Evolutionary conservation across 2,329 filamentous ascomycete species (phyloP), one percentile per base, ranked within the genome.

Genomic region (Fusarium sp.): DNA sequence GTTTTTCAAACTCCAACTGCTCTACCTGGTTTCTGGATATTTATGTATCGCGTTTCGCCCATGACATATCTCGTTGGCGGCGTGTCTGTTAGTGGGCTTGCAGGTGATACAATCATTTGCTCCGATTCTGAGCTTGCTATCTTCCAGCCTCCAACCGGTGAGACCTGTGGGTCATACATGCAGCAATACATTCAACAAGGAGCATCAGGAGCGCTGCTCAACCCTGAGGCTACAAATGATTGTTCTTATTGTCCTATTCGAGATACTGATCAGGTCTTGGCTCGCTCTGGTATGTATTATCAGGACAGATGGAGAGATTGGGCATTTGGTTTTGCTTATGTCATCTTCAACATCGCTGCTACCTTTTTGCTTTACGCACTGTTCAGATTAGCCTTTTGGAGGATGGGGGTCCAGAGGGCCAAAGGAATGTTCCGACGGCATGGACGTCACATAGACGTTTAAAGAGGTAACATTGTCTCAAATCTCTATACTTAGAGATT

Each of bases 1-100:
- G 90, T 93, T 6, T 80, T 93, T 57, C 88, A 90, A 64, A 78
- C 84, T 0, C 86, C 89, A 0, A 64, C 75, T 6, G 83, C 84
- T 0, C 82, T 94, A 2, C 91, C 91, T 0, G 84, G 87, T 0
- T 94, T 94, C 82, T 94, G 91, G 91, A 88, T 88, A 65, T 93
- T 92, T 81, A 93, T 93, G 91, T 81, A 93, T 78, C 55, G 55
- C 7, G 20, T 58, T 6, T 58, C 55, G 1, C 55, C 55, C 2
- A 51, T 58, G 54, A 58, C 54, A 3, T 58, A 58, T 58, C 45
- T 58, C n/a, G 45, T 58, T 41, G 54, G 54, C 4, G 54, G 54
- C 12, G 32, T 58, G 8, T n/a, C 54, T 30, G 54, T 58, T 16
- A 41, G 45, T 8, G 54, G 54, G 2, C 45, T 58, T 5, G 27